Evolutionary conservation across 257 asterid species (phyloP), one percentile per base, ranked within the genome.

Genomic region (Scutellaria galericulata): DNA sequence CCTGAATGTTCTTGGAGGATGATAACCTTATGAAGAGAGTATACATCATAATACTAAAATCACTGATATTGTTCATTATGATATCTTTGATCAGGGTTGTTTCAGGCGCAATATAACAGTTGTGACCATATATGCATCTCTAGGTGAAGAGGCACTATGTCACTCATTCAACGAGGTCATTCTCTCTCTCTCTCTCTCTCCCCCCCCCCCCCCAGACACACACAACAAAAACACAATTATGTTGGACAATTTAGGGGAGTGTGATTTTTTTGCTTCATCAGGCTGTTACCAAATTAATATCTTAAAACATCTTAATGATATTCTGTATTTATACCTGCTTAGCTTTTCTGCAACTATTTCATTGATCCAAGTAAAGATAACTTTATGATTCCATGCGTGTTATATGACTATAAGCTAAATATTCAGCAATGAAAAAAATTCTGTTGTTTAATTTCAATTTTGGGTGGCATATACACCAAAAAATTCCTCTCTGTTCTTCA

Each of bases 101-200:
- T 95, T 95, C 88, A 86, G 99, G 85, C 97, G 90, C 79, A 95
- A 95, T 78, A 89, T 86, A 82, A 85, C 96, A 46, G 98, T 95
- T 48, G 99, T 95, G 74, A 95, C 99, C 68, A 95, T 95, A 62
- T 95, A 95, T 81, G 91, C 99, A 77, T 95, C 99, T 52, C 77
- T 92, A 24, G 98, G 99, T 60, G 99, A 95, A 83, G 99, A 90
- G 77, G 99, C 99, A 75, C 83, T 95, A 22, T 90, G 99, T 59
- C 90, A 92, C 87, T 92, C 98, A 50, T 83, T 92, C 74, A 95
- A 95, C 54, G 98, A 95, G 99, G 99, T 95, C 51, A 52, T 61
- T 44, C 75, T 69, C 82, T 76, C 70, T 66, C 75, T 58, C 66
- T 74, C 77, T 45, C 71, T 58, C 35, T 57, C 57, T 56, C 70